Percentiles rank a stretch among this genome's conserved stretches.
phyloP scores from a whole-genome alignment of 2,329 filamentous ascomycete genomes.

The Fusarium nanum region DNA sequence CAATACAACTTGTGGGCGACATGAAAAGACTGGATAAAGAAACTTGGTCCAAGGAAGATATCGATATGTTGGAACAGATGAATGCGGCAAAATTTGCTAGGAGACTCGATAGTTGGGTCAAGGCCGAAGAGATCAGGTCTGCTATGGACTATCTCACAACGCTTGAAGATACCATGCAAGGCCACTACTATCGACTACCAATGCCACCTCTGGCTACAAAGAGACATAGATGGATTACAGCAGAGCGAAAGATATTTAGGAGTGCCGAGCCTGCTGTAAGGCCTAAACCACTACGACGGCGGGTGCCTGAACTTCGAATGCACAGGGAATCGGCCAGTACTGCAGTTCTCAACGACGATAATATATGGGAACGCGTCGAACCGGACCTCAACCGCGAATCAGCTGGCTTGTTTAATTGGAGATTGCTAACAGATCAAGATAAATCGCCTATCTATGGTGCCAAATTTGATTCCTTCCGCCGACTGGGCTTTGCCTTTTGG shows the following conservation, averaged over 20 bases:
- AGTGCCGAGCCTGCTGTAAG: too few relatives aligned
- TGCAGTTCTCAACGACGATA: too few relatives aligned
- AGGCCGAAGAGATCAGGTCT: not conserved
- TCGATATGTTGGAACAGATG: not conserved
- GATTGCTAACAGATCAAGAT: too few relatives aligned
- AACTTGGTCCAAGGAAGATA: not conserved
- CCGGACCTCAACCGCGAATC: too few relatives aligned
- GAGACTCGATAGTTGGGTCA: not conserved
- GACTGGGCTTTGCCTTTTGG: not conserved
- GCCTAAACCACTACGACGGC: too few relatives aligned
- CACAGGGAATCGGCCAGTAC: too few relatives aligned
- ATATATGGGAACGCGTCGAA: too few relatives aligned
- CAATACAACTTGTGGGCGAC: constrained; percentile 31
- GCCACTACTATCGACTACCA: not conserved
- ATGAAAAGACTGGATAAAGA: not conserved
- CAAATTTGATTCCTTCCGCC: not conserved
- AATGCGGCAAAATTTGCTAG: too few relatives aligned
- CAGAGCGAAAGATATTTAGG: not conserved
- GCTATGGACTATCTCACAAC: not conserved
- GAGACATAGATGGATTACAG: not conserved
- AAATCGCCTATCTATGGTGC: not conserved
- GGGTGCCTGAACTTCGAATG: too few relatives aligned
- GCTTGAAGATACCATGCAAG: not conserved
- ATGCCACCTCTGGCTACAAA: accelerated
- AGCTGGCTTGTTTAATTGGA: too few relatives aligned